These are phyloP conservation scores for Solanum neorickii DNA, from an alignment of 257 asterid species.

Conservation along the genomic window DNA sequence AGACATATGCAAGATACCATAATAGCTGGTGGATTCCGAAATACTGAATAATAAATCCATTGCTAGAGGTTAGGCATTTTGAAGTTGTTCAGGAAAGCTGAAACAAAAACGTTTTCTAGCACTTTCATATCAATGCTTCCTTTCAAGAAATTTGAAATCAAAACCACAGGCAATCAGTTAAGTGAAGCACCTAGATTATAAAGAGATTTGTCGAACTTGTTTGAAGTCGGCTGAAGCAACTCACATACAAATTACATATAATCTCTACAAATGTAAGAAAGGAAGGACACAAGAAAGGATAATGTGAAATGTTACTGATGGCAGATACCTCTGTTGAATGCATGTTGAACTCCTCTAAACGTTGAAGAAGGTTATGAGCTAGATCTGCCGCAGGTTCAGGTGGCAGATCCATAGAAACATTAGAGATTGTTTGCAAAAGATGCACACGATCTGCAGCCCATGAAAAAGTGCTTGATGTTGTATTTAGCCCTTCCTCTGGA, in stretches of 20 bases:
- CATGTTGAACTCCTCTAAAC: constrained; percentile 80
- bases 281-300: neutral
- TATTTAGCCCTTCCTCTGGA: constrained; percentile 26
- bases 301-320: neutral
- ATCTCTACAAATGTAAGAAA: neutral
- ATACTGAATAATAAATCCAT: neutral
- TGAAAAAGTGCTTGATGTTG: constrained; percentile 48
- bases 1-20: neutral
- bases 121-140: neutral
- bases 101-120: neutral
- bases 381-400: constrained; percentile 87
- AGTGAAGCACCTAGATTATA: neutral
- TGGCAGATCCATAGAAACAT: constrained; percentile 69
- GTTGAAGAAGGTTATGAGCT: constrained; percentile 68
- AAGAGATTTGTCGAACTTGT: neutral
- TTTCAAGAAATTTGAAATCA: neutral
- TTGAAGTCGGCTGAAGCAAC: neutral
- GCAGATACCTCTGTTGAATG: constrained; percentile 80
- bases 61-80: neutral
- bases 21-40: neutral
- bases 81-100: neutral
- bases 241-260: neutral
- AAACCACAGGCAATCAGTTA: neutral
- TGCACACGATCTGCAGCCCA: constrained; percentile 89
- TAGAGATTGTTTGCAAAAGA: constrained; percentile 86